Conservation (phyloP, 2,329 filamentous ascomycete species). For the Cladosporium sphaerospermum region DNA sequence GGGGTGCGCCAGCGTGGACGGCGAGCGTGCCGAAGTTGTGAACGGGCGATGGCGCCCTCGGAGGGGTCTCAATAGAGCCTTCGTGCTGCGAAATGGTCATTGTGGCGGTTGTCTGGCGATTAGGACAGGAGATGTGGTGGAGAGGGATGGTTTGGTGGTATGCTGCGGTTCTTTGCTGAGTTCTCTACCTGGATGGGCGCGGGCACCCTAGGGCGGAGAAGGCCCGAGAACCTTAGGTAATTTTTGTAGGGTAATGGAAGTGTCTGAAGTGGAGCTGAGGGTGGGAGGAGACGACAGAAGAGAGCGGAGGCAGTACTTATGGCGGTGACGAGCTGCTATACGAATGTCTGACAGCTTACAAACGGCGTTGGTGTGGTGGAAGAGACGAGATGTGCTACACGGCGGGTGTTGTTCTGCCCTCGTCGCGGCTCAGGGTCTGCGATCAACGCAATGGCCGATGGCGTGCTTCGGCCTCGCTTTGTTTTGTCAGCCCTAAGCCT, state of each 20-base stretch:
- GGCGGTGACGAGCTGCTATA: background rate
- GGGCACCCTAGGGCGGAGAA: slow-evolving; percentile 6
- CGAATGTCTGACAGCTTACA: background rate
- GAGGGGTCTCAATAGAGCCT: slow-evolving; percentile 62
- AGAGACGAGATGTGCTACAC: background rate
- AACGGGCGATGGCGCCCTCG: slow-evolving; percentile 64
- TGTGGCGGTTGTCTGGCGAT: slow-evolving; percentile 5
- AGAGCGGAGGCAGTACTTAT: background rate
- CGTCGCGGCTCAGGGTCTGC: background rate
- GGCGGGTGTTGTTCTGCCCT: background rate
- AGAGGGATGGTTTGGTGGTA: background rate
- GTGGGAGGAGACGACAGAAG: background rate
- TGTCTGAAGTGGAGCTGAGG: background rate
- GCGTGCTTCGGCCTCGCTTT: background rate
- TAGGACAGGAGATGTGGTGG: background rate
- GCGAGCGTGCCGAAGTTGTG: slow-evolving; percentile 87
- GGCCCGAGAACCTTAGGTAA: slow-evolving; percentile 11
- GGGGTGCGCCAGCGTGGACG: slow-evolving; percentile 86
- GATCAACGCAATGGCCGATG: background rate
- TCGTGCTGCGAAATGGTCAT: slow-evolving; percentile 23
- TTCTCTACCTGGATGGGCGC: background rate
- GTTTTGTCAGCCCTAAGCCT: background rate
- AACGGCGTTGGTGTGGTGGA: slow-evolving; percentile 1
- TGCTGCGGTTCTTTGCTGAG: slow-evolving; percentile 4
- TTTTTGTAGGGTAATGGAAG: background rate